A percentile compares a stretch with the other conserved stretches of the same genome.
Evolutionary conservation across 2,329 filamentous ascomycete genomes (phyloP).

Genomic region (Xylariaceae sp.): DNA sequence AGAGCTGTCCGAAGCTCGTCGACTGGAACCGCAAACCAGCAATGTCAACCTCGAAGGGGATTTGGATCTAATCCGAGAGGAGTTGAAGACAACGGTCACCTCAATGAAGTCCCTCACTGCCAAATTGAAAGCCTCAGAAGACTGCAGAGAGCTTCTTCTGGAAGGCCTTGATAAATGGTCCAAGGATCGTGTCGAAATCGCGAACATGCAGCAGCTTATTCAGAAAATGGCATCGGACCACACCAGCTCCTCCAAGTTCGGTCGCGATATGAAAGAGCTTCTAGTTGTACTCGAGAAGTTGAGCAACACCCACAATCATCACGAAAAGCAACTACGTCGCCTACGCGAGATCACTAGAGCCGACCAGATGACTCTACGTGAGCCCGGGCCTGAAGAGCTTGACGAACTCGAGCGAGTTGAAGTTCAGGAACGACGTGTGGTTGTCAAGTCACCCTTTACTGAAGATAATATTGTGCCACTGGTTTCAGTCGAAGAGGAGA

Average conservation of each 20-base stretch:
- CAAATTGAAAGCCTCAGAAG: conserved; percentile 9
- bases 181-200: conserved; percentile 9
- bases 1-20: no score
- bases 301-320: conserved; percentile 10
- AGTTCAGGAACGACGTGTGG: no score
- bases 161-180: conserved; percentile 16
- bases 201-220: conserved; percentile 13
- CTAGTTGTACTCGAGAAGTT: conserved; percentile 15
- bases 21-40: no score
- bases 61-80: no score
- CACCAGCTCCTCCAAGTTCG: conserved; percentile 10
- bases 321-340: conserved; percentile 4
- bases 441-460: conserved; percentile 17
- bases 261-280: conserved; percentile 12
- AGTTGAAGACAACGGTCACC: no score
- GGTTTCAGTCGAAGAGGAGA: conserved; percentile 23
- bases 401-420: no score
- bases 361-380: no score
- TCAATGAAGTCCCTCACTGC: no score
- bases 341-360: conserved; percentile 1
- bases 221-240: conserved; percentile 11
- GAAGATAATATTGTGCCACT: conserved; percentile 14
- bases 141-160: conserved; percentile 9
- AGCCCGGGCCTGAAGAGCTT: no score
- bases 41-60: no score